Conservation (phyloP, 2,329 filamentous ascomycete genomes). For the Aureobasidium sp. region DNA sequence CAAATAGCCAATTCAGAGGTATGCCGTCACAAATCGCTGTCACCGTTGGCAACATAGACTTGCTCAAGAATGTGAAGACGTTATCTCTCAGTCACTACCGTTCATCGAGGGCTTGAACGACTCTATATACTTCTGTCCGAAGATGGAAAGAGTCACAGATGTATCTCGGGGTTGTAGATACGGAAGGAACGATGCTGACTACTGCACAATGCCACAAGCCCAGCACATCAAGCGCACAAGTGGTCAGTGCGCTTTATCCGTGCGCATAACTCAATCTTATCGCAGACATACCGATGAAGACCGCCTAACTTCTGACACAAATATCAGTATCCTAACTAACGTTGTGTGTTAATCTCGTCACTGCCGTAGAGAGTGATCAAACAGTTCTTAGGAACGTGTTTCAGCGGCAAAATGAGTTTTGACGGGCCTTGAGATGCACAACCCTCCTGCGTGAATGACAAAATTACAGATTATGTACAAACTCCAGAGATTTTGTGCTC, state of each 20-base stretch:
- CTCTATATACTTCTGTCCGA: not conserved
- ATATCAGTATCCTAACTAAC: not conserved
- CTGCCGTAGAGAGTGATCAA: not conserved
- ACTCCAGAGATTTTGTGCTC: not conserved
- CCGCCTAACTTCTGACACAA: not conserved
- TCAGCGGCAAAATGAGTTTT: not conserved
- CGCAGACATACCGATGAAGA: not conserved
- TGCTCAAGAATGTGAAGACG: not conserved
- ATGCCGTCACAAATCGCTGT: not conserved
- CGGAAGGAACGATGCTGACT: not conserved
- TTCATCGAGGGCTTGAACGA: not conserved
- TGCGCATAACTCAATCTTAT: conserved; percentile 4
- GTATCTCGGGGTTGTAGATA: not conserved
- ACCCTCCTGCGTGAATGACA: not conserved
- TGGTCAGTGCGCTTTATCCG: not conserved
- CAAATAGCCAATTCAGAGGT: not conserved
- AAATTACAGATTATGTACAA: not conserved
- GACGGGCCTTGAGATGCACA: not conserved
- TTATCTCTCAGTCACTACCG: not conserved
- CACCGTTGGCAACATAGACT: not conserved
- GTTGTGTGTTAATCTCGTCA: not conserved
- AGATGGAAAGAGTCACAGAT: not conserved
- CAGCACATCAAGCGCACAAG: not conserved
- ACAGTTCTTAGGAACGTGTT: too few species aligned
- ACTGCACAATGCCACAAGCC: not conserved